A percentile compares a stretch with the other conserved stretches of the same genome.
Conservation (phyloP, 805 yeast species). For the Tetrapisispora fleetii region DNA sequence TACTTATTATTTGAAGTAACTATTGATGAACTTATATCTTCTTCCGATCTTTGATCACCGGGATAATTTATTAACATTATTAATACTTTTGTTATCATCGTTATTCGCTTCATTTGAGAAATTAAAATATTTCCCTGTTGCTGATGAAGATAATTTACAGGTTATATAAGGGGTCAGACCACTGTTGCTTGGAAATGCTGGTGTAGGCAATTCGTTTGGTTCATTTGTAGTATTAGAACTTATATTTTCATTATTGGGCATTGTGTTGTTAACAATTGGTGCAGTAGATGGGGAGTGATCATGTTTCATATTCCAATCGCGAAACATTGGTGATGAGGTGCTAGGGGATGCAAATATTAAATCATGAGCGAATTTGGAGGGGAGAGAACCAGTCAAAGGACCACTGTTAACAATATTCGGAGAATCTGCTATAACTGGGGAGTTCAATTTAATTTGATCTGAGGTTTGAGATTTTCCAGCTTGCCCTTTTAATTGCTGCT, state of each 20-base stretch:
- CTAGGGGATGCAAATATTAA: slow-evolving; percentile 26
- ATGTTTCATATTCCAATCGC: slow-evolving; percentile 23
- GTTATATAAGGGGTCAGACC: slow-evolving; percentile 27
- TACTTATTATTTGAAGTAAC: not conserved
- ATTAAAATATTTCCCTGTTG: slow-evolving; percentile 22
- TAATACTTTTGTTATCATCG: not conserved
- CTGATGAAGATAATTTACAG: slow-evolving; percentile 17
- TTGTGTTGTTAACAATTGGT: not conserved
- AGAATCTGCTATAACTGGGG: slow-evolving; percentile 2
- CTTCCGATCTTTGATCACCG: not conserved
- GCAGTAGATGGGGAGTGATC: not conserved
- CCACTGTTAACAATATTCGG: slow-evolving; percentile 5
- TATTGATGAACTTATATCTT: not conserved
- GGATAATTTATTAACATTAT: not conserved
- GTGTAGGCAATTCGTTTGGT: slow-evolving; percentile 3
- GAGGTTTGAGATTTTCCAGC: not conserved
- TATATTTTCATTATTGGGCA: not conserved
- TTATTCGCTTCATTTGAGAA: slow-evolving; percentile 16
- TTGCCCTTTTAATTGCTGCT: slow-evolving; percentile 10
- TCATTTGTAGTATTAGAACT: slow-evolving; percentile 1
- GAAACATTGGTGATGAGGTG: slow-evolving; percentile 25
- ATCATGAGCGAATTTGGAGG: slow-evolving; percentile 29
- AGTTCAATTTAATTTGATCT: not conserved
- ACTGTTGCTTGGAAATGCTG: slow-evolving; percentile 15
- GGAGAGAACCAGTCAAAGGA: slow-evolving; percentile 22